These are phyloP conservation scores for Aspergillus brasiliensis DNA, from an alignment of 2,329 filamentous ascomycete species.

Conservation along the genomic window DNA sequence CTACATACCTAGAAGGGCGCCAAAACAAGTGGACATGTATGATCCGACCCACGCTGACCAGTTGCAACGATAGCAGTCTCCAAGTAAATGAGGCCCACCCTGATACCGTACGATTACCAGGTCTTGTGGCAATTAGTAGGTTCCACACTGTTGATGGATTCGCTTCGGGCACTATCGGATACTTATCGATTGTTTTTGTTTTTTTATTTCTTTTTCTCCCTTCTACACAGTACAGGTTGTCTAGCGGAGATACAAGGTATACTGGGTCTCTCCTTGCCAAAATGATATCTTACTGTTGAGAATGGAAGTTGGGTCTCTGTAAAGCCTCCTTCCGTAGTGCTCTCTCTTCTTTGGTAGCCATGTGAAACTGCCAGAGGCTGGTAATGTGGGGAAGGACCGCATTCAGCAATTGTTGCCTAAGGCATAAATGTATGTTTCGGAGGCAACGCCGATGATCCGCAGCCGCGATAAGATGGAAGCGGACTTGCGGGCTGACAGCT, in stretches of 20 bases:
- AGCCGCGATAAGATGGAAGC: not conserved
- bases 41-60: not conserved
- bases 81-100: not conserved
- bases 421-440: not conserved
- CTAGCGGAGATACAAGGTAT: not conserved
- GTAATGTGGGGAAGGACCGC: not conserved
- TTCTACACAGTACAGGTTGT: not conserved
- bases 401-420: not conserved
- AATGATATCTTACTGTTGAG: too few relatives aligned
- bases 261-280: too few relatives aligned
- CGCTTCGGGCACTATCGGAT: not conserved
- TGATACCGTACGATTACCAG: not conserved
- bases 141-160: not conserved
- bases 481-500: not conserved
- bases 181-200: not conserved
- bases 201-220: too few relatives aligned
- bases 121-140: not conserved
- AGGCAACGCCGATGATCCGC: constrained; percentile 2
- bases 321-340: too few relatives aligned
- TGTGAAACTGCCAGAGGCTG: not conserved
- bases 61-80: not conserved
- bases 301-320: too few relatives aligned
- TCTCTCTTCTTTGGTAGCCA: too few relatives aligned
- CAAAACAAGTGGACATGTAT: not conserved
- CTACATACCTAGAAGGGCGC: not conserved